These are phyloP conservation scores for Halenospora varia DNA, from an alignment of 495 filamentous ascomycete genomes.

Conservation along the genomic window DNA sequence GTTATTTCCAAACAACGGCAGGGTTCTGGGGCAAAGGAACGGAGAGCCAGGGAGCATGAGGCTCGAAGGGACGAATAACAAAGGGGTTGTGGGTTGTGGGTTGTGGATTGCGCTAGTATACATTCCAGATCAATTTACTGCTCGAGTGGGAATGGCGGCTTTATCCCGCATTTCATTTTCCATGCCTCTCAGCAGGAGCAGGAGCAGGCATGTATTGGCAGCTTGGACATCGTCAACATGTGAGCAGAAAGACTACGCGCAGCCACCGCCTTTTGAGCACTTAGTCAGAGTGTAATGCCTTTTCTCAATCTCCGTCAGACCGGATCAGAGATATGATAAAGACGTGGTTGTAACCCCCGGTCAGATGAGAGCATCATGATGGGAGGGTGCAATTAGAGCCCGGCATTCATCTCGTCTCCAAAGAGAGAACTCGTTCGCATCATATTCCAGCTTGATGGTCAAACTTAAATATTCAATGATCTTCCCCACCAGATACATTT, in stretches of 20 bases:
- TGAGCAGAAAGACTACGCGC: not conserved
- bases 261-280: not conserved
- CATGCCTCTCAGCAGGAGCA: not conserved
- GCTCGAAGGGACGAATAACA: conserved; percentile 1
- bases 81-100: too few relatives aligned
- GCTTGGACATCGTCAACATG: too few relatives aligned
- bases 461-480: not conserved
- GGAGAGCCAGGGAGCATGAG: conserved; percentile 11
- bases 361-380: not conserved
- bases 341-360: not conserved
- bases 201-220: not conserved
- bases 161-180: not conserved
- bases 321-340: not conserved
- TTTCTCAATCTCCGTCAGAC: not conserved
- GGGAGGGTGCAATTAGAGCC: not conserved
- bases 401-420: not conserved
- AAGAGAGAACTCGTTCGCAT: not conserved
- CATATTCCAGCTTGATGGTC: not conserved
- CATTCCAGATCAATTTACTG: not conserved
- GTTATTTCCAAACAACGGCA: not conserved
- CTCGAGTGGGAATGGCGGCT: not conserved
- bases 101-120: conserved; percentile 45
- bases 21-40: not conserved
- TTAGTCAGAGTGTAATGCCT: too few relatives aligned
- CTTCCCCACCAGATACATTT: not conserved